Base-by-base conservation (phyloP, 2,329 filamentous ascomycete species). In the Microdochium bolleyi region DNA sequence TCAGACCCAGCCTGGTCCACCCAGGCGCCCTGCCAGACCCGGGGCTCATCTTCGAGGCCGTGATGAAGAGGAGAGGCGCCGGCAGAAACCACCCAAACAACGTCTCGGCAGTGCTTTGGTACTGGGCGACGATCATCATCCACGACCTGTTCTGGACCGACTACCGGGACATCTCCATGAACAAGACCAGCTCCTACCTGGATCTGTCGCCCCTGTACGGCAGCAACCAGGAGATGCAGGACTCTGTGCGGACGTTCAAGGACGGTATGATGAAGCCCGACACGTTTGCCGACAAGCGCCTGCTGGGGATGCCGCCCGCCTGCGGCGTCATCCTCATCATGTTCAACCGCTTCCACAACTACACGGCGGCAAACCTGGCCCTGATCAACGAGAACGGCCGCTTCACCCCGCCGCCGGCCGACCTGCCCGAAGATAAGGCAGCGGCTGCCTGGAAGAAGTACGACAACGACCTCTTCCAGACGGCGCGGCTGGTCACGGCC, bases 291-390 rank as follows among this genome's bases (percentile, higher is more conserved):
- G 86, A 90, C 62, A 83, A 84, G 67, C 78, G 88, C 52, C 71
- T 91, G 2, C 69, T 85, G 24, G 85, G 82, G 10, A 85, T 88
- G 61, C 88, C 88, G 0, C 85, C 88, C 0, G 86, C 87, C 13
- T 85, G 88, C 3, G 79, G 82, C 53, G 83, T 88, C 3, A 62
- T 92, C 2, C 70, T 92, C 25, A 78, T 92, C 67, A 89, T 91
- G 87, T 85, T 90, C 70, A 87, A 86, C 61, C 80, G 84, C 24
- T 95, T 95, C 70, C 92, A 96, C 70, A 96, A 97, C 69, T 79
- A 94, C 58, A 82, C 91, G 0, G 91, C 88, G 1, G 80, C 84
- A 52, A 87, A 92, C 55, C 73, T 96, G 19, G 88, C 88, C 0
- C 72, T 78, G n/a, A 92, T 96, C 68, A 96, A 96, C 61, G 92